These are phyloP conservation scores for Nicotiana sylvestris DNA, from an alignment of 257 asterid species.

Conservation along the genomic window DNA sequence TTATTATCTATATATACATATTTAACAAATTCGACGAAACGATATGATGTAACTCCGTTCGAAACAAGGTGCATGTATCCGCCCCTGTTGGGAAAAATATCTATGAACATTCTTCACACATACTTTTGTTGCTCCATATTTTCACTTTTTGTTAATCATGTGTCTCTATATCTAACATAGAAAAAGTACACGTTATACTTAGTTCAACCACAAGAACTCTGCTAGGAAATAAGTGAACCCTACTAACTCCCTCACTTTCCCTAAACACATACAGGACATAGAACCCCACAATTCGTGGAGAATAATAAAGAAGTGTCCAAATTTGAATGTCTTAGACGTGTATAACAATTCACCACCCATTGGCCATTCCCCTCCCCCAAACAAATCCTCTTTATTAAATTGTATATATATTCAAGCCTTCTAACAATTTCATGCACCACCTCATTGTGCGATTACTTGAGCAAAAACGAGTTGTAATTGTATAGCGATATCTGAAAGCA, in stretches of 20 bases:
- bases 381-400: neutral
- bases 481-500: neutral
- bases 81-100: neutral
- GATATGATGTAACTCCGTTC: no score
- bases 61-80: no score
- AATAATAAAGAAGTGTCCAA: neutral
- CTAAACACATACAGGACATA: neutral
- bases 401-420: neutral
- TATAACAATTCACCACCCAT: slow-evolving; percentile 1
- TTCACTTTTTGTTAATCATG: neutral
- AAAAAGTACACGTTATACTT: neutral
- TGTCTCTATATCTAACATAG: neutral
- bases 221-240: slow-evolving; percentile 10
- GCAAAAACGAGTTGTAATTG: neutral
- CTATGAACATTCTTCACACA: neutral
- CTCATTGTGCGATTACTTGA: no score
- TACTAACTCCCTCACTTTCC: neutral
- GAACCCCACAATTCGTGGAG: neutral
- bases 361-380: neutral
- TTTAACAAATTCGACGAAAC: no score
- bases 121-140: neutral
- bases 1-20: no score
- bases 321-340: neutral
- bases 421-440: neutral
- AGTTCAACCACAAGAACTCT: slow-evolving; percentile 6